These are phyloP conservation scores for Circinella umbellata DNA, from an alignment of 371 early-diverging fungal genomes.

Conservation along the genomic window DNA sequence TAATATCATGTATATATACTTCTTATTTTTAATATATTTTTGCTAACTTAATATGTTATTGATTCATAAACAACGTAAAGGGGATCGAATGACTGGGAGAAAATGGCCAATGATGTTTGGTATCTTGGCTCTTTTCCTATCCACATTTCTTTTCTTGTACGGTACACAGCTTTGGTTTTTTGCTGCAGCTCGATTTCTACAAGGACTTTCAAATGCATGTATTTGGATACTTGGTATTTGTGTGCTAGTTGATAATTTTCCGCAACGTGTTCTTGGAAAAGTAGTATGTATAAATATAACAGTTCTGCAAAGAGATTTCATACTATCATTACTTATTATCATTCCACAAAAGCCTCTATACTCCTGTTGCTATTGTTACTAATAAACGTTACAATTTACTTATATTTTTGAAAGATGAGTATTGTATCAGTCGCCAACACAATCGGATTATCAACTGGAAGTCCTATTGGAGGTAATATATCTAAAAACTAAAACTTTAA, in stretches of 20 bases:
- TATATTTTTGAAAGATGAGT: no score
- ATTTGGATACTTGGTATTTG: background rate
- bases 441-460: no score
- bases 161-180: background rate
- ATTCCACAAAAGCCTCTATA: no score
- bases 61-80: background rate
- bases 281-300: background rate
- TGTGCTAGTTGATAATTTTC: background rate
- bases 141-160: background rate
- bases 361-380: no score
- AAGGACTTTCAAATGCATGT: background rate
- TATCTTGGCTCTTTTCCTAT: background rate
- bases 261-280: background rate
- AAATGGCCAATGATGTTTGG: background rate
- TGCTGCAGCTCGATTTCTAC: background rate
- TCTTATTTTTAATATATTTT: no score
- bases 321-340: no score
- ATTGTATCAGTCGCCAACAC: no score
- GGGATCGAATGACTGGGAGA: background rate
- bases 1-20: no score
- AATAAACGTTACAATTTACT: no score
- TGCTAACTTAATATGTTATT: background rate
- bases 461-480: no score
- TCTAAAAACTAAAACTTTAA: no score
- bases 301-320: no score